phyloP scores from a whole-genome alignment of 108 stramenopile genomes.

The Cyclotella choctawhatcheeana region DNA sequence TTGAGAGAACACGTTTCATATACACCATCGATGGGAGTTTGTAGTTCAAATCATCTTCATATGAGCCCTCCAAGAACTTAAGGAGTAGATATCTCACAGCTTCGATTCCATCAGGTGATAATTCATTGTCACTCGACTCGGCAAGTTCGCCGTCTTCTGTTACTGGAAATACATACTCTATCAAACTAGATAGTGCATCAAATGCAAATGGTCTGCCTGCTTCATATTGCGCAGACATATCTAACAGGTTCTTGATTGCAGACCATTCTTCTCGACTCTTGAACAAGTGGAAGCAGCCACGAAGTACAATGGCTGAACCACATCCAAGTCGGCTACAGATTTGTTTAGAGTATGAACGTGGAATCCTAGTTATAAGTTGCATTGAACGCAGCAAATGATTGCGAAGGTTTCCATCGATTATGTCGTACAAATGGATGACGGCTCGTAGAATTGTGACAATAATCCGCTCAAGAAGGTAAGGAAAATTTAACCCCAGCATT shows the following conservation, averaged over 20 bases:
- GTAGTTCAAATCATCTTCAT: constrained; percentile 62
- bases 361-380: constrained; percentile 55
- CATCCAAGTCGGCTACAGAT: constrained; percentile 80
- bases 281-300: constrained; percentile 64
- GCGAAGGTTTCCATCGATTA: constrained; percentile 60
- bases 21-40: constrained; percentile 76
- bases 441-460: constrained; percentile 76
- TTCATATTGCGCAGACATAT: constrained; percentile 59
- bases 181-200: constrained; percentile 80
- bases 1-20: constrained; percentile 67
- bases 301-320: constrained; percentile 79
- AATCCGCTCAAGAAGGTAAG: constrained; percentile 77
- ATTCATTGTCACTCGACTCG: constrained; percentile 32
- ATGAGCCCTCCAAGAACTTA: constrained; percentile 67
- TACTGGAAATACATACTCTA: constrained; percentile 51
- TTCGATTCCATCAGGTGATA: constrained; percentile 57
- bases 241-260: constrained; percentile 66
- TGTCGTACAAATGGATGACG: constrained; percentile 77
- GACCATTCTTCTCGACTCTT: constrained; percentile 70
- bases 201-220: constrained; percentile 75
- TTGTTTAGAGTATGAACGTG: constrained; percentile 51
- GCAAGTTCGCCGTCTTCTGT: constrained; percentile 26
- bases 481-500: constrained; percentile 45
- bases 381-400: constrained; percentile 58
- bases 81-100: constrained; percentile 63